Base-by-base conservation (phyloP, 2,329 filamentous ascomycete genomes). In the Domatiomyces globalis region DNA sequence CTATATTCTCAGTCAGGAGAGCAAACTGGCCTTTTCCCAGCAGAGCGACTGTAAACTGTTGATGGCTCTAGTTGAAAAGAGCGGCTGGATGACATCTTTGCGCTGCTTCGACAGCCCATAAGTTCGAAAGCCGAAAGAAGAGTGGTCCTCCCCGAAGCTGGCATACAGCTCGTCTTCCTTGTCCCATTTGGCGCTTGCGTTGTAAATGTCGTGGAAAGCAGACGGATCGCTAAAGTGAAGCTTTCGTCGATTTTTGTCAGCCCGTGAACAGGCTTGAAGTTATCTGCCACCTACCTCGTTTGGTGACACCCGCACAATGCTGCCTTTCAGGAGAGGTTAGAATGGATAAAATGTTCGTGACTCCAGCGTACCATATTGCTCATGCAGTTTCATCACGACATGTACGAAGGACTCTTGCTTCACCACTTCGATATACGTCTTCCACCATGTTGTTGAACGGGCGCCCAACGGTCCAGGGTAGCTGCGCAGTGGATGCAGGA, bases 231-330 rank as follows among this genome's bases (percentile, higher is more conserved):
- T 33, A 43, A 61, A 62, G 27, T 60, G 59, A 19, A 61, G 51
- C 58, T 62, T 48, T n/a, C n/a, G 20, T 9, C 7, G 29, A 33
- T 10, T 9, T 2, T 33, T 33, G 29, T 33, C 9, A 33, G 29
- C 29, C 9, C 17, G 12, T 17, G 2, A 5, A 27, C 43, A 36
- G 49, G 43, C 22, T 25, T 25, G 22, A 25, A 25, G 22, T 25
- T 3, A 25, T 25, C 22, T 25, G 8, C 29, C 29, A 33, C 29
- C 10, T 33, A 67, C 52, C 47, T 57, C 52, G 45, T 65, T 64
- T 3, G 63, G 63, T 7, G 49, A 50, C 7, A 62, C 54, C 5
- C 63, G 54, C 25, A 64, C 57, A 20, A 63, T 54, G 12, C 59
- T 58, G 19, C 63, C 63, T 25, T 25, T 33, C 7, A 33, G 29